phyloP scores from a whole-genome alignment of 495 filamentous ascomycete genomes.

The Penicillium psychrofluorescens region DNA sequence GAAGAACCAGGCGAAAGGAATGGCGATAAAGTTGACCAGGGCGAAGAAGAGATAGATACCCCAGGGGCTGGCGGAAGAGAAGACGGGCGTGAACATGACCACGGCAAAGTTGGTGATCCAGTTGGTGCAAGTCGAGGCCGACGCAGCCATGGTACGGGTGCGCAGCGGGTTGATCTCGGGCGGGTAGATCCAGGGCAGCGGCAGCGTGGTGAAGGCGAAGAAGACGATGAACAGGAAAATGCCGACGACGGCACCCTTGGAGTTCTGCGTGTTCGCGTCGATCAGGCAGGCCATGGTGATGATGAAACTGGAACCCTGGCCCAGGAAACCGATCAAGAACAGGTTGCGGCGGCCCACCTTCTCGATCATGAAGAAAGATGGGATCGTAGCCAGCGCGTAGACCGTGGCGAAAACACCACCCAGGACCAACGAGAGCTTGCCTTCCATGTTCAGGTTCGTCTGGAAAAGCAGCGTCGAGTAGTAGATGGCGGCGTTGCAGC shows the following conservation, averaged over 20 bases:
- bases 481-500: conserved; percentile 79
- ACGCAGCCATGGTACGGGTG: conserved; percentile 56
- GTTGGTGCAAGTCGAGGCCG: conserved; percentile 38
- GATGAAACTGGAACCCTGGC: conserved; percentile 36
- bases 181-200: conserved; percentile 66
- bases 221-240: conserved; percentile 34
- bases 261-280: conserved; percentile 7
- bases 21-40: conserved; percentile 56
- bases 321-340: conserved; percentile 61
- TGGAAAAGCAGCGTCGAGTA: conserved; percentile 75
- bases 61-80: conserved; percentile 21
- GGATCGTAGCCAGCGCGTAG: conserved; percentile 53
- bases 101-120: conserved; percentile 43
- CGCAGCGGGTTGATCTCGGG: conserved; percentile 69
- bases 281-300: conserved; percentile 31
- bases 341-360: conserved; percentile 64
- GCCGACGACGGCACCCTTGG: conserved; percentile 33
- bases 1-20: conserved; percentile 60
- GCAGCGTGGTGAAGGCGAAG: conserved; percentile 34
- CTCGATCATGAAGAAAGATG: conserved; percentile 67
- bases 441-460: conserved; percentile 47
- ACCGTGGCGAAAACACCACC: conserved; percentile 77
- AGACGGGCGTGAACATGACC: conserved; percentile 40
- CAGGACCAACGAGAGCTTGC: conserved; percentile 59
- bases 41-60: conserved; percentile 57